Evolutionary conservation across 2,329 filamentous ascomycete genomes (phyloP), one percentile per base, ranked within the genome.

Genomic region (Trichoderma endophyticum): DNA sequence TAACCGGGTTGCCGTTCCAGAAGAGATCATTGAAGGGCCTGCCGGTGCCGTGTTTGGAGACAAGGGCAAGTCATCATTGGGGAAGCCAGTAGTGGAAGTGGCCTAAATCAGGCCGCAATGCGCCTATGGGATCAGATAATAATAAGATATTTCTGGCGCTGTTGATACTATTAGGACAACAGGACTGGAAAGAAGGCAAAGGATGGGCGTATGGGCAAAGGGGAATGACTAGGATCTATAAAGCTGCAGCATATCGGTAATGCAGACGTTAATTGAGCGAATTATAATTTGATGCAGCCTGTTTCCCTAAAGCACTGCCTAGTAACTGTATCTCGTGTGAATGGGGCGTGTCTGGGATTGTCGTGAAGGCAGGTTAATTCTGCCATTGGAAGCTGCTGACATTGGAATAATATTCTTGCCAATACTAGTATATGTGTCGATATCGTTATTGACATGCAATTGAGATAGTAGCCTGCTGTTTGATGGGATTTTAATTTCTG

Each of bases 21-120:
- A 87, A 5, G 91, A 93, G 77, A 90, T 93, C 84, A 78, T 94
- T 32, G 84, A 85, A 11, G 86, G 86, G 0, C 91, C 92, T 0
- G 83, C 85, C 0, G 92, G 92, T 4, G 83, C 80, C 39, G 79
- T 92, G 5, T 92, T 94, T 77, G 79, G 78, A 21, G 32, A 48
- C 43, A 64, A 63, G 28, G 48, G 28, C 39, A 21, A 54, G 21
- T 28, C 43, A 26, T 75, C 76, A n/a, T 74, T 79, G 21, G 80
- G 82, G 12, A 88, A 86, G 80, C 85, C 88, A 84, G 85, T 89
- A 9, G 82, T 89, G 75, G 87, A 89, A 78, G 86, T 89, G 67
- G 80, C 81, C 26, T 87, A 80, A 74, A 65, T 26, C 3, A 48
- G 51, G 24, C 14, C 32, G 26, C 32, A 8, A 30, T 7, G 14